Percentiles rank a stretch among this genome's conserved stretches.
Conservation (phyloP, 2,329 filamentous ascomycete genomes). For the Fusarium keratoplasticum region DNA sequence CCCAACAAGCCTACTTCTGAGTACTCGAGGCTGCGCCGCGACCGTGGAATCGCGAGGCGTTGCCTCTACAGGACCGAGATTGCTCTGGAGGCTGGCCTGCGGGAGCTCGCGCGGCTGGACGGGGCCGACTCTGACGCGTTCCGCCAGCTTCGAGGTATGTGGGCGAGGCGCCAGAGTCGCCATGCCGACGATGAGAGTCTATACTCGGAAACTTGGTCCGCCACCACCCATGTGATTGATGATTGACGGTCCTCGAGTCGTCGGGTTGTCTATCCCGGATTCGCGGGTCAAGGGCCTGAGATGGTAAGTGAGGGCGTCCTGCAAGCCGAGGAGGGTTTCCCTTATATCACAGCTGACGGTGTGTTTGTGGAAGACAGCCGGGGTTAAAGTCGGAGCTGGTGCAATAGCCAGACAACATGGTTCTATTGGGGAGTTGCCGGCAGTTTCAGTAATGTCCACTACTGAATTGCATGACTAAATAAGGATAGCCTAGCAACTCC, state of each 20-base stretch:
- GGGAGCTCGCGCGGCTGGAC: constrained; percentile 22
- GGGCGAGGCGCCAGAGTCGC: not conserved
- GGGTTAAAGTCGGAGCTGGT: not conserved
- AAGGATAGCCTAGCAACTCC: not conserved
- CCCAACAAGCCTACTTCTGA: not conserved
- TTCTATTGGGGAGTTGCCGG: not conserved
- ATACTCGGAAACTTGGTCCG: not conserved
- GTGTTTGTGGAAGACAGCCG: not conserved
- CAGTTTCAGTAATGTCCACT: not conserved
- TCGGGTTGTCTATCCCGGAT: not conserved
- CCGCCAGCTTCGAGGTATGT: constrained; percentile 12
- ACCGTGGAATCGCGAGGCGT: not conserved
- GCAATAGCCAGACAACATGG: not conserved
- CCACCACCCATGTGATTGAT: not conserved
- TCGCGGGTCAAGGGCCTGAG: not conserved
- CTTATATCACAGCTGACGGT: not conserved
- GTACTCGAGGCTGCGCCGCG: too few relatives aligned
- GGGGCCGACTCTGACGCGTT: constrained; percentile 7
- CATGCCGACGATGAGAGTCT: not conserved
- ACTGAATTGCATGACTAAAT: not conserved
- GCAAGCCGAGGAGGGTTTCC: not conserved
- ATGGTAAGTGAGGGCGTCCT: not conserved
- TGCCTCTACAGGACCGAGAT: not conserved
- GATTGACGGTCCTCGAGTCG: not conserved
- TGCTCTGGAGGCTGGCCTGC: constrained; percentile 1